phyloP scores from a whole-genome alignment of 352 stramenopile genomes.

The Halophytophthora batemanensis region DNA sequence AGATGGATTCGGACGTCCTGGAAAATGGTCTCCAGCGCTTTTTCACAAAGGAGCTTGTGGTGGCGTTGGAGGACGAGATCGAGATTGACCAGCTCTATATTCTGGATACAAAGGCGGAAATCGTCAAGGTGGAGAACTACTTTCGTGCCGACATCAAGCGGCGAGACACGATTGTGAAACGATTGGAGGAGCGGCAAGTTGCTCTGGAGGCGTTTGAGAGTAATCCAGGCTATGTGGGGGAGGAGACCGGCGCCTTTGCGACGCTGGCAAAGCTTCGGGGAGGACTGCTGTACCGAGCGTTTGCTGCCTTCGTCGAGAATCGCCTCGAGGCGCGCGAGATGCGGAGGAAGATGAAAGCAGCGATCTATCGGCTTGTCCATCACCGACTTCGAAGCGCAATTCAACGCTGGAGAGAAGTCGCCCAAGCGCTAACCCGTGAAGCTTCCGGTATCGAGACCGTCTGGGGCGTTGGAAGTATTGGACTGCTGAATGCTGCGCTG shows the following conservation, averaged over 20 bases:
- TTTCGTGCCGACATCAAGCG: constrained; percentile 54
- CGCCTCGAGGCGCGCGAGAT: constrained; percentile 24
- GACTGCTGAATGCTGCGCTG: constrained; percentile 44
- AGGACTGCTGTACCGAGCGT: constrained; percentile 41
- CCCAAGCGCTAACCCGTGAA: constrained; percentile 13
- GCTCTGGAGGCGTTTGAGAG: constrained; percentile 51
- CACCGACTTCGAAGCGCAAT: constrained; percentile 21
- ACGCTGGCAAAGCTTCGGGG: constrained; percentile 39
- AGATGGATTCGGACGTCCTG: constrained; percentile 82
- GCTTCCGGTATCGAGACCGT: constrained; percentile 12
- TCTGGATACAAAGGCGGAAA: constrained; percentile 68
- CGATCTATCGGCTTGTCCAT: constrained; percentile 22
- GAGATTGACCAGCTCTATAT: constrained; percentile 87
- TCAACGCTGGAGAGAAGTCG: constrained; percentile 30
- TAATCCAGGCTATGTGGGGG: constrained; percentile 18
- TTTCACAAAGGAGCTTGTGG: constrained; percentile 70
- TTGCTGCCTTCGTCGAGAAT: constrained; percentile 50
- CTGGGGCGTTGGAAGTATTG: constrained; percentile 43
- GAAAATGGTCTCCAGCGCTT: constrained; percentile 72
- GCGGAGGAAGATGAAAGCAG: constrained; percentile 38
- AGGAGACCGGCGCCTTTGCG: constrained; percentile 11
- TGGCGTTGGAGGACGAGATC: constrained; percentile 76
- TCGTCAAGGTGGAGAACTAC: constrained; percentile 69
- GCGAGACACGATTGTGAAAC: constrained; percentile 22
- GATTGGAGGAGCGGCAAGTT: constrained; percentile 37